Evolutionary conservation across 495 filamentous ascomycete species (phyloP), one percentile per base, ranked within the genome.

Genomic region (Tuber melanosporum): DNA sequence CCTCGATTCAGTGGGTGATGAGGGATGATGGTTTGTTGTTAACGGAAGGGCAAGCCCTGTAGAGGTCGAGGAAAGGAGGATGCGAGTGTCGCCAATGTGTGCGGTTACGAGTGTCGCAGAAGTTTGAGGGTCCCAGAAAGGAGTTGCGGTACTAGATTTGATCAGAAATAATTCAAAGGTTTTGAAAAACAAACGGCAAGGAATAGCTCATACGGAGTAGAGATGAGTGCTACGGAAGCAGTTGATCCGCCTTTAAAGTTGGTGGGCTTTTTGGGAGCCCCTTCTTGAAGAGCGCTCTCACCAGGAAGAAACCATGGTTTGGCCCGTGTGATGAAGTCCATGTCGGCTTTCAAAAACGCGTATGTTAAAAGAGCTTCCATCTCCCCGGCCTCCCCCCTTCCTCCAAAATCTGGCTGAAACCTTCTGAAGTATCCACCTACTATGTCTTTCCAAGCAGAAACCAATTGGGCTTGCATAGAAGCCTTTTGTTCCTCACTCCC

Each of bases 381-480:
- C 73, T 80, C 45, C 32, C 73, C 71, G 2, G 46, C 43, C 41
- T 77, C 69, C 1, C 81, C 81, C 80, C 82, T 79, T 72, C 85
- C 85, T 14, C 86, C 81, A 82, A 93, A 92, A 73, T 89, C 88
- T 17, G 95, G 94, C 77, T 89, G 89, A 85, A 98, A 98, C 69
- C 95, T 88, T 62, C 90, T 90, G 83, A 97, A 99, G 84, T 99
- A 99, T 45, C 95, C 95, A 44, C 96, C 95, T 19, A 98, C 92
- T 3, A 92, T 90, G 71, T 89, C 88, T 81, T 89, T 91, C 91
- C 96, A 99, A 62, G 89, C 89, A n/a, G 87, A 84, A 6, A 98
- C 86, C 19, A 99, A 88, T 17, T 86, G 85, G 70, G 84, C 85
- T 83, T 97, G 90, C 43, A 96, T 84, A 43, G 83, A 83, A 36